Conservation (phyloP, 441 rosid species). For the Theobroma grandiflorum region DNA sequence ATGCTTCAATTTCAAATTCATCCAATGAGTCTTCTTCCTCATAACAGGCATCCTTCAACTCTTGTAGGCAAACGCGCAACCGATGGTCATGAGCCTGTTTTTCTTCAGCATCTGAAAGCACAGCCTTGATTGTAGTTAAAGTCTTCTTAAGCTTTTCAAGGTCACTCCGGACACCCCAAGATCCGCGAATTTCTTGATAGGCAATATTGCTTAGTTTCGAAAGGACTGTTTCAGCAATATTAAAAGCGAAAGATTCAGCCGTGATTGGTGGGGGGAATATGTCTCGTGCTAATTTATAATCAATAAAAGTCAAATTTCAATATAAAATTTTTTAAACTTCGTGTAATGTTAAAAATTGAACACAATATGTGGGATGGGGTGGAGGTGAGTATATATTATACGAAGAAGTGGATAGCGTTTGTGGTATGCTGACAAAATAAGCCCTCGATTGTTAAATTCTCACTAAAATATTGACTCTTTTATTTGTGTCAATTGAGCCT, state of each 20-base stretch:
- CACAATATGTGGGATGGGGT: too few species aligned
- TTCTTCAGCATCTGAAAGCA: conserved; percentile 1
- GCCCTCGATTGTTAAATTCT: too few species aligned
- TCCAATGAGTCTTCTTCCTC: not conserved
- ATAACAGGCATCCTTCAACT: not conserved
- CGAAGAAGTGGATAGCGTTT: too few species aligned
- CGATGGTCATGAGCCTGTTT: not conserved
- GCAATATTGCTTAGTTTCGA: not conserved
- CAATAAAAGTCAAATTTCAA: too few species aligned
- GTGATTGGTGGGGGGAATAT: too few species aligned
- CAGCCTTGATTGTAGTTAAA: not conserved
- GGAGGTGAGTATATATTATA: too few species aligned
- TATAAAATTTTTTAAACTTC: too few species aligned
- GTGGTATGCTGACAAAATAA: too few species aligned
- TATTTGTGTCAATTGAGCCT: too few species aligned
- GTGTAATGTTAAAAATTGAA: too few species aligned
- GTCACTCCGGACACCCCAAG: not conserved
- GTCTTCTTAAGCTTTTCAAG: not conserved
- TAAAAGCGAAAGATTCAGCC: not conserved
- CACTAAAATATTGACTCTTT: too few species aligned
- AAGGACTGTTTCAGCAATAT: not conserved
- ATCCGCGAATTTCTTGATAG: not conserved
- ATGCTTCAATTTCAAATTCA: not conserved
- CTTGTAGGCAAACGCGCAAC: not conserved
- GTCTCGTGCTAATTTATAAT: too few species aligned